Evolutionary conservation across 164 flowering plant species (phyloP).

Genomic region (Chimonanthus salicifolius): DNA sequence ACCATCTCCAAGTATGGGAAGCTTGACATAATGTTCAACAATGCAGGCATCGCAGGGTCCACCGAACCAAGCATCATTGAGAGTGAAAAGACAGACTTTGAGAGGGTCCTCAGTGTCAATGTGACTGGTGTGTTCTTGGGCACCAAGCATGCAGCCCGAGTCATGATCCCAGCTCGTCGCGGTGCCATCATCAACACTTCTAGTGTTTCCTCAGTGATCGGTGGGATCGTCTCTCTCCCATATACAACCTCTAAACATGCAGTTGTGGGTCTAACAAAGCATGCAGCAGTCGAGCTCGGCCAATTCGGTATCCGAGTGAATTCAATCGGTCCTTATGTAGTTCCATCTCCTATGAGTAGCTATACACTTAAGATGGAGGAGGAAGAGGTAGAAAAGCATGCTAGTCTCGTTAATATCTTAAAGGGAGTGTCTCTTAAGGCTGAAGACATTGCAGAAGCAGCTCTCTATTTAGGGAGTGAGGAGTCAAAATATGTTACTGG

Average conservation of each 20-base stretch:
- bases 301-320: conserved; percentile 13
- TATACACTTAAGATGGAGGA: no score
- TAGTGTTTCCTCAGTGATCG: neutral
- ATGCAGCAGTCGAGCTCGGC: conserved; percentile 9
- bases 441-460: conserved; percentile 10
- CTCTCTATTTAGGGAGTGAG: conserved; percentile 7
- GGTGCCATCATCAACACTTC: conserved; percentile 9
- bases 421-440: neutral
- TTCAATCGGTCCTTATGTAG: neutral
- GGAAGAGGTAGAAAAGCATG: neutral
- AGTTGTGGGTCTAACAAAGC: conserved; percentile 7
- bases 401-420: neutral
- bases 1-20: conserved; percentile 28
- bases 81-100: conserved; percentile 25
- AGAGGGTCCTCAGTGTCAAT: conserved; percentile 25
- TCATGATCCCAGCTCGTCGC: conserved; percentile 1
- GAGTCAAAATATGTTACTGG: conserved; percentile 12
- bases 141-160: conserved; percentile 11
- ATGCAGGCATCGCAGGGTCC: conserved; percentile 31
- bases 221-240: conserved; percentile 5
- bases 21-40: conserved; percentile 49
- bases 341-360: neutral
- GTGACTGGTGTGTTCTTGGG: conserved; percentile 30
- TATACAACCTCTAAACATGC: conserved; percentile 8
- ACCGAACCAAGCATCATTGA: conserved; percentile 21